Conservation (phyloP, 305 asterid species). For the Fraxinus xanthoxyloides region DNA sequence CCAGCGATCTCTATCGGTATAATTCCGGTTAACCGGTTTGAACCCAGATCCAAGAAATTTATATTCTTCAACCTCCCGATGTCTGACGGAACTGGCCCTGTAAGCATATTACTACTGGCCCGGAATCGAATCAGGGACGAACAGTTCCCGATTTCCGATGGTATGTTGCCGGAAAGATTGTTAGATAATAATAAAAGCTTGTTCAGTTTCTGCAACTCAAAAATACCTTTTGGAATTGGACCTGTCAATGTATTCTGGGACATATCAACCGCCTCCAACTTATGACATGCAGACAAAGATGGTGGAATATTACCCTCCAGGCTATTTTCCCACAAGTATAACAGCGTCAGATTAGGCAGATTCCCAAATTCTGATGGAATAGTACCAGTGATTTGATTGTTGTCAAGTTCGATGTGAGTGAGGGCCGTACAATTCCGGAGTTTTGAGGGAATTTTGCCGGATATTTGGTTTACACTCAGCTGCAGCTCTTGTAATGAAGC, state of each 20-base stretch:
- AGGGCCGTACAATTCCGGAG: slow-evolving; percentile 65
- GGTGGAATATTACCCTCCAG: slow-evolving; percentile 68
- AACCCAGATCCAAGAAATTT: slow-evolving; percentile 81
- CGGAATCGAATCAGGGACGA: slow-evolving; percentile 75
- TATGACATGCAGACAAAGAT: slow-evolving; percentile 56
- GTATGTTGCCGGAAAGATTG: slow-evolving; percentile 65
- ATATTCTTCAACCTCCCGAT: slow-evolving; percentile 71
- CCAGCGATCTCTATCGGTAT: slow-evolving; percentile 69
- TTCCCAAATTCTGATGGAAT: slow-evolving; percentile 72
- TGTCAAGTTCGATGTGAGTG: slow-evolving; percentile 76
- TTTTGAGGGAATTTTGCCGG: slow-evolving; percentile 63
- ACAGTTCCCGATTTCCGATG: slow-evolving; percentile 75
- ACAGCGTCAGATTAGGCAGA: slow-evolving; percentile 50
- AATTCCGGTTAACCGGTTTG: slow-evolving; percentile 58
- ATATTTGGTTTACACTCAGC: slow-evolving; percentile 71
- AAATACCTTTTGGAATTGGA: slow-evolving; percentile 63
- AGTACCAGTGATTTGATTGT: slow-evolving; percentile 72
- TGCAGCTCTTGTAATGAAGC: slow-evolving; percentile 59
- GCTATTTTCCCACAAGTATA: slow-evolving; percentile 75
- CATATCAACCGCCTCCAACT: slow-evolving; percentile 67
- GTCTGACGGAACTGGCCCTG: slow-evolving; percentile 60
- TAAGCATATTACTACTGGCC: slow-evolving; percentile 58
- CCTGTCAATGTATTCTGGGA: slow-evolving; percentile 73
- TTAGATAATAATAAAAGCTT: slow-evolving; percentile 65
- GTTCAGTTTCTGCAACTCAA: slow-evolving; percentile 56